These are phyloP conservation scores for Mallotus repandus DNA, from an alignment of 441 rosid genomes.

Conservation along the genomic window DNA sequence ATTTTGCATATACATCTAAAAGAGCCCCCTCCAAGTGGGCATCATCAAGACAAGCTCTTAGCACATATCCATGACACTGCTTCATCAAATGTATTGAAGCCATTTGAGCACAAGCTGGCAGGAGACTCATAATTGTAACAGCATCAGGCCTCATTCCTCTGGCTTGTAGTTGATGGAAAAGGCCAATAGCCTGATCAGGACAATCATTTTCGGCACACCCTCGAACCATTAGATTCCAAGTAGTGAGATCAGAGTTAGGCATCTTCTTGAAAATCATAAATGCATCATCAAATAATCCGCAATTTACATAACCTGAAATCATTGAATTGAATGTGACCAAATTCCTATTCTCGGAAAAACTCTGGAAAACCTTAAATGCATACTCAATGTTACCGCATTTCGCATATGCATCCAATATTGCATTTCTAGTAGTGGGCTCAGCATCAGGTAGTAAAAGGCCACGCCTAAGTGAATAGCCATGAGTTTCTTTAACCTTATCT, in stretches of 20 bases:
- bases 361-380: constrained; percentile 57
- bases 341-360: constrained; percentile 47
- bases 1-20: constrained; percentile 77
- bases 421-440: constrained; percentile 51
- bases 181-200: constrained; percentile 50
- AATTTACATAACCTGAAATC: constrained; percentile 53
- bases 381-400: constrained; percentile 58
- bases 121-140: constrained; percentile 70
- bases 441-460: constrained; percentile 39
- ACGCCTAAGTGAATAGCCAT: constrained; percentile 58
- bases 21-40: constrained; percentile 59
- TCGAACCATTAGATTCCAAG: constrained; percentile 83
- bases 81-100: constrained; percentile 56
- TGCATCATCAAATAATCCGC: constrained; percentile 56
- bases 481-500: constrained; percentile 60
- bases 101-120: constrained; percentile 59
- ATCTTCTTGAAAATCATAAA: constrained; percentile 44
- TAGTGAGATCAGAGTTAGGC: constrained; percentile 54
- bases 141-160: constrained; percentile 70
- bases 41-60: constrained; percentile 58
- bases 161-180: constrained; percentile 54
- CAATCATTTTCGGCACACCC: constrained; percentile 55
- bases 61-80: constrained; percentile 72
- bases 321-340: constrained; percentile 61
- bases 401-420: constrained; percentile 73